A percentile compares a stretch with the other conserved stretches of the same genome.
phyloP scores from a whole-genome alignment of 805 yeast species.

The Saccharomycopsis schoenii region DNA sequence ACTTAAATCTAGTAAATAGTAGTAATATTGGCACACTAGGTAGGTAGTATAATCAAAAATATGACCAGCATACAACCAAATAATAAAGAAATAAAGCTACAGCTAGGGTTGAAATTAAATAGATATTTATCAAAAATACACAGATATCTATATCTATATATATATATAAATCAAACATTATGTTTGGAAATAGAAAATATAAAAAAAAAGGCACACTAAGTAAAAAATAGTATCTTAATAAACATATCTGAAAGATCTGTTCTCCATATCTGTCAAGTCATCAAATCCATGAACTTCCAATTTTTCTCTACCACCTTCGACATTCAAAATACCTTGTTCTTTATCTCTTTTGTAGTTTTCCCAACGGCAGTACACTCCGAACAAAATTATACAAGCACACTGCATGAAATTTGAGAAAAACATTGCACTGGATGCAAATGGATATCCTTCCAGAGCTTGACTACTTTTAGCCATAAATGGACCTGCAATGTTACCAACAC shows the following conservation, averaged over 20 bases:
- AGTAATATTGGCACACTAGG: no score
- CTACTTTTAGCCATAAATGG: slow-evolving; percentile 38
- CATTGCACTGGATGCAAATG: slow-evolving; percentile 33
- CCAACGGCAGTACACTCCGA: slow-evolving; percentile 24
- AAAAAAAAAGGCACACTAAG: background rate
- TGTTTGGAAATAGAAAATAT: background rate
- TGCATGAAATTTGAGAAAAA: slow-evolving; percentile 21
- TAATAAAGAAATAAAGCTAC: background rate
- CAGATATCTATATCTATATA: no score
- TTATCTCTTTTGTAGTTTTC: slow-evolving; percentile 45
- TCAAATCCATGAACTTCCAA: slow-evolving; percentile 31
- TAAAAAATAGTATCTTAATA: slow-evolving; percentile 23
- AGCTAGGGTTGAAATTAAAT: background rate
- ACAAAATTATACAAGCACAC: background rate
- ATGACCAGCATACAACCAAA: background rate
- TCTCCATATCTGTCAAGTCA: slow-evolving; percentile 53
- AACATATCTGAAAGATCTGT: slow-evolving; percentile 46
- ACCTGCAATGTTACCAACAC: slow-evolving; percentile 47
- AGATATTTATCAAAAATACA: no score
- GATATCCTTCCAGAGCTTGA: slow-evolving; percentile 35
- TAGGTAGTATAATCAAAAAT: no score
- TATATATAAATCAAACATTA: no score
- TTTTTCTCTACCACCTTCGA: slow-evolving; percentile 8
- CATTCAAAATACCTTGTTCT: slow-evolving; percentile 25
- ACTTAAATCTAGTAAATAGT: no score